A percentile compares a stretch with the other conserved stretches of the same genome.
Evolutionary conservation across 2,329 filamentous ascomycete species (phyloP).

Genomic region (Calycina herbarum): DNA sequence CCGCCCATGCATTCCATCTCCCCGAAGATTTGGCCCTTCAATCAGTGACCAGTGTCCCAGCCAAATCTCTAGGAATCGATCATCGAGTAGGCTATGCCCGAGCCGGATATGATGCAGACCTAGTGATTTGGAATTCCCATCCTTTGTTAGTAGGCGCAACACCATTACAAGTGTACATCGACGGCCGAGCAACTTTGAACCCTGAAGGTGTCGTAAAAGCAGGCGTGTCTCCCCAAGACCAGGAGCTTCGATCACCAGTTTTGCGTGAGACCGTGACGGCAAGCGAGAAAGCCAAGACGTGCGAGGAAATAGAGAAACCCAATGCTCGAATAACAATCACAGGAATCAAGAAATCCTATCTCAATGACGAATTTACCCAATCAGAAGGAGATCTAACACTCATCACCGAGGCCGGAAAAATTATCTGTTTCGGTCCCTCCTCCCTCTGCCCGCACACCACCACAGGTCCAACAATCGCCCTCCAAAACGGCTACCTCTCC

Average conservation of each 20-base stretch:
- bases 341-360: constrained; percentile 42
- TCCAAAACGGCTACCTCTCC: constrained; percentile 49
- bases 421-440: constrained; percentile 41
- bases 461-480: constrained; percentile 30
- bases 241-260: constrained; percentile 19
- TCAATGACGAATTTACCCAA: constrained; percentile 30
- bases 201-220: constrained; percentile 36
- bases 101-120: constrained; percentile 50
- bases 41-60: constrained; percentile 48
- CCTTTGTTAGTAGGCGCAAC: constrained; percentile 48
- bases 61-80: constrained; percentile 44
- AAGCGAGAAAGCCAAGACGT: constrained; percentile 33
- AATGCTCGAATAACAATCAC: constrained; percentile 39
- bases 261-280: constrained; percentile 32
- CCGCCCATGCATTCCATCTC: constrained; percentile 45
- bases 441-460: constrained; percentile 38
- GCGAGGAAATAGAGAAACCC: constrained; percentile 26
- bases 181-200: constrained; percentile 43
- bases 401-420: constrained; percentile 43
- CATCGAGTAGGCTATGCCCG: constrained; percentile 47
- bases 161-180: constrained; percentile 49
- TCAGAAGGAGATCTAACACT: constrained; percentile 37
- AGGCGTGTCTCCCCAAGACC: constrained; percentile 6
- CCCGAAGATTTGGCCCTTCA: constrained; percentile 44
- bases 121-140: constrained; percentile 51